Evolutionary conservation across 352 stramenopile species (phyloP), one percentile per base, ranked within the genome.

Genomic region (Pythium pyrilobum): DNA sequence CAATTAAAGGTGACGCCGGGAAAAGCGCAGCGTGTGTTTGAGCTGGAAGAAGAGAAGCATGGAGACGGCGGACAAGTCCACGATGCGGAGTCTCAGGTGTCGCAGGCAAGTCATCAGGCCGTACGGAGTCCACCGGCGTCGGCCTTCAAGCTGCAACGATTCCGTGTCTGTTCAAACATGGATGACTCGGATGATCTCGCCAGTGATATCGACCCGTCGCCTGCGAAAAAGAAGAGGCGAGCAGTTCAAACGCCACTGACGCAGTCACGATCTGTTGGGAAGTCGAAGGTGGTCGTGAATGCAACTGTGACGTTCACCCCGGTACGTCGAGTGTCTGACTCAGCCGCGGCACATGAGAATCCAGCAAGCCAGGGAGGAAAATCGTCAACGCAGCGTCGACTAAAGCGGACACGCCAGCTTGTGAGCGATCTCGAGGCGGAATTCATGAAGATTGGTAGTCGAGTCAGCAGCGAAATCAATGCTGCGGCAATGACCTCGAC

Each of bases 161-260:
- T 72, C 21, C 73, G 76, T 29, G 54, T 81, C 0, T 86, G 75
- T 38, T 70, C 59, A 10, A 68, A 55, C n/a, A 56, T 76, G 1
- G 72, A 77, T 44, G 75, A 81, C 42, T 86, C 72, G 3, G 74
- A 81, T 21, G 47, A 56, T 16, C 18, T 29, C 13, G 18, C 20
- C 0, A 54, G 45, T 27, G 58, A 57, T 20, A 21, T 27, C 0
- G 58, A 66, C 18, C 27, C 32, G 0, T 56, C 47, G 31, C 41
- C 42, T 7, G 32, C 48, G 13, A 52, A 52, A 13, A 63, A 56
- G 37, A 42, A 36, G 25, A 50, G 25, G 24, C 54, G 36, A 33
- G 9, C 21, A 9, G 29, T 32, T 2, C 21, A 39, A 24, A 39
- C 34, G 11, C 5, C 21, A 5, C 27, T 32, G 28, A 31, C 3